These are phyloP conservation scores for Carallia pectinifolia DNA, from an alignment of 345 rosid genomes.

Conservation along the genomic window DNA sequence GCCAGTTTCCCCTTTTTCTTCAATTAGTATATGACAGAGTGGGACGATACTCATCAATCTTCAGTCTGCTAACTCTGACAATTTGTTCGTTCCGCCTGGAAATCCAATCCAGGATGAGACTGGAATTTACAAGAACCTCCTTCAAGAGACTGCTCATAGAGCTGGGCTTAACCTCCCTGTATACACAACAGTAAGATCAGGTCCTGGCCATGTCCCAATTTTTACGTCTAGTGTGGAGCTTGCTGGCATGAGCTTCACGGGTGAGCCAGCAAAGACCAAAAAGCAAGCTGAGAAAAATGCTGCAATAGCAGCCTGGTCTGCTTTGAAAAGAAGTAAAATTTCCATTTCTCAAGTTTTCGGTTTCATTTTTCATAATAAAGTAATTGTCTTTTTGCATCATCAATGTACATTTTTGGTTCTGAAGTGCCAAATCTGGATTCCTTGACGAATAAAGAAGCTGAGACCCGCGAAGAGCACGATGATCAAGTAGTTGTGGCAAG, in stretches of 20 bases:
- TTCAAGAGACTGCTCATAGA: conserved; percentile 75
- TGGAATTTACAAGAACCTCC: conserved; percentile 73
- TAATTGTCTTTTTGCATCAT: neutral
- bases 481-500: conserved; percentile 56
- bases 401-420: conserved; percentile 2
- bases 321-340: conserved; percentile 51
- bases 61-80: no score
- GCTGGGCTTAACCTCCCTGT: conserved; percentile 68
- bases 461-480: conserved; percentile 46
- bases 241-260: conserved; percentile 64
- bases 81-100: neutral
- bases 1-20: no score
- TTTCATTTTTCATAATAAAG: neutral
- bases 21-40: no score
- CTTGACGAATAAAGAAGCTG: conserved; percentile 31
- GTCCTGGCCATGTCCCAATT: conserved; percentile 65
- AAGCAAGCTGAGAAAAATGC: conserved; percentile 86
- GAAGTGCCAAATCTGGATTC: conserved; percentile 51
- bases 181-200: conserved; percentile 68
- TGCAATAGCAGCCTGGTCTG: conserved; percentile 73
- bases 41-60: no score
- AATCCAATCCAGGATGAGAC: conserved; percentile 59
- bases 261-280: conserved; percentile 70
- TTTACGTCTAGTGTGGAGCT: conserved; percentile 63
- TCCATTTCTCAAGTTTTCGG: neutral